Base-by-base conservation (phyloP, 2,329 filamentous ascomycete genomes). In the Paecilomyces sp. region DNA sequence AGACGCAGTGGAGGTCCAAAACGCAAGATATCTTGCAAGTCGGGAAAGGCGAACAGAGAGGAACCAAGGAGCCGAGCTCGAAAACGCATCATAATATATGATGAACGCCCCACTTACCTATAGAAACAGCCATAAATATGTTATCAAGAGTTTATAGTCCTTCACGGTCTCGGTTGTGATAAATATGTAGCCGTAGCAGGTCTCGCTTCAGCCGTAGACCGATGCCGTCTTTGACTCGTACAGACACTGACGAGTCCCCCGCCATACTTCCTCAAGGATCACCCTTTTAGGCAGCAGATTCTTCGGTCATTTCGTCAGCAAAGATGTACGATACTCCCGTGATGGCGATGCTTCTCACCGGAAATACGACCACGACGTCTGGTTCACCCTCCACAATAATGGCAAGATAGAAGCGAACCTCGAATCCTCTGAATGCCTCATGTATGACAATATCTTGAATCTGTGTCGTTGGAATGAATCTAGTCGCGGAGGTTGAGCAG, bases 391-490 rank as follows among this genome's bases (percentile, higher is more conserved):
- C 89, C 18, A 97, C 91, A 57, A 97, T 88, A 31, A 97, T 90
- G 3, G 91, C 86, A 8, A 99, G 79, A 70, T 96, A 97, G 70
- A 93, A 96, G 50, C 88, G 80, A 36, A 97, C 92, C 76, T 92
- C 91, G 69, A 97, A 96, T 0, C 92, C 92, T 60, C 85, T 86
- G 75, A 97, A 97, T 3, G 92, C 94, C 79, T 99, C 94, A 72
- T 97, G 92, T 56, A 99, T 90, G 58, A 97, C 85, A 59, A 99
- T 88, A 72, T 99, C 94, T 71, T 90, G 90, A 60, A 99, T 95
- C 75, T 91, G 88, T 53, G 89, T 90, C 0, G 93, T 96, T 0
- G 94, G 93, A 61, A 99, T 97, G 74, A 90, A 91, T 56, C 87
- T 79, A n/a, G 86, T 89, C 1, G 82, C 80, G 2, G 83, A 77